Base-by-base conservation (phyloP, 208 protist genomes). In the Acanthamoeba divionensis region DNA sequence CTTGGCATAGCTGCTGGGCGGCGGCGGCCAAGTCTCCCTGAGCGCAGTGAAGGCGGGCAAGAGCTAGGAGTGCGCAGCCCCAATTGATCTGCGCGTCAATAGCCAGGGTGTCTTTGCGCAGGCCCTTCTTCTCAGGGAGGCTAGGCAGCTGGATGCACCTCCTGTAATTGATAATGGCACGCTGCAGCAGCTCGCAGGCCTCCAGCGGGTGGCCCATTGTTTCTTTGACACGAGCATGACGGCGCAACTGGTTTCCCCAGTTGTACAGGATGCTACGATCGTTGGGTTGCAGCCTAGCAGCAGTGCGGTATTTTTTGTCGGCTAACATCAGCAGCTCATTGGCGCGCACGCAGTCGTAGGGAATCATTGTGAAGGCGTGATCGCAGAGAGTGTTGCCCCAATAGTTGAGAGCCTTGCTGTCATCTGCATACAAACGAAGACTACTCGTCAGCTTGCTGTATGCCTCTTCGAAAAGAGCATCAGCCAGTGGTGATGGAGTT, bases 301-400 rank as follows among this genome's bases (percentile, higher is more conserved):
- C 79, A 6, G 50, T 44, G 41, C 57, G 24, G 79, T 88, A 88
- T 0, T 47, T 36, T 38, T 88, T 38, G 0, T 36, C 55, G 36
- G 79, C 79, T 57, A 38, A 36, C 8, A 38, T 60, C 31, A 88
- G 57, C 5, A 88, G 57, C 55, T 63, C 36, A 36, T 44, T 33
- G 0, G 73, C 50, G 10, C 73, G 73, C 0, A 60, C 36, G 55
- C 24, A 88, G 24, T 63, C 50, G 24, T 15, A 21, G 1, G 79
- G 79, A 13, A 88, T 29, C 0, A 69, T n/a, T n/a, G 79, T 9
- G 10, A 88, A 47, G 50, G 79, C 52, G 79, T 88, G 79, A 38
- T 88, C 79, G 79, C 79, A 88, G 33, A 88, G 57, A 5, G 79
- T 36, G 29, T 63, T 88, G 50, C 79, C 79, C 79, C 79, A 88